Conservation (phyloP, 2,329 filamentous ascomycete genomes). For the Didymella pomorum region DNA sequence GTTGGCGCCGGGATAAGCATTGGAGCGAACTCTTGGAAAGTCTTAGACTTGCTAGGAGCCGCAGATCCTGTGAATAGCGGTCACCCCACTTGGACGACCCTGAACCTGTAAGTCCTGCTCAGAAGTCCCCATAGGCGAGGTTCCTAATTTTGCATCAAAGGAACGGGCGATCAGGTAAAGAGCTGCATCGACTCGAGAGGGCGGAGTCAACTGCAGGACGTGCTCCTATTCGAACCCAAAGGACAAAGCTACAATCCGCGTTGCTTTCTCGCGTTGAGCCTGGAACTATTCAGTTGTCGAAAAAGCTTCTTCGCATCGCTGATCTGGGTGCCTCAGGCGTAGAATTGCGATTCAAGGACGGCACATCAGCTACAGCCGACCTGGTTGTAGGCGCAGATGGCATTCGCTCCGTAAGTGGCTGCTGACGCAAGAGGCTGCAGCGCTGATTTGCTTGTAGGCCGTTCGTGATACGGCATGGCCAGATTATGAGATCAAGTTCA, state of each 20-base stretch:
- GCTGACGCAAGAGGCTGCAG: not conserved
- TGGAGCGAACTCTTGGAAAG: constrained; percentile 49
- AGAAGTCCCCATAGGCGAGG: too few relatives aligned
- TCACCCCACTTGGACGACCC: constrained; percentile 43
- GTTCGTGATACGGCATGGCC: constrained; percentile 55
- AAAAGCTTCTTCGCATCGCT: constrained; percentile 53
- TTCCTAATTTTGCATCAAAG: constrained; percentile 21
- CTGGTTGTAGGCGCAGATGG: constrained; percentile 58
- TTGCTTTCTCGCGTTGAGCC: constrained; percentile 58
- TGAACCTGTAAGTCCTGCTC: constrained; percentile 39
- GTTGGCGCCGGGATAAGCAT: not conserved
- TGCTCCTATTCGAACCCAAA: constrained; percentile 24
- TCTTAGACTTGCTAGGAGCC: constrained; percentile 57
- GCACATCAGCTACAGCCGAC: constrained; percentile 51
- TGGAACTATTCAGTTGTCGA: constrained; percentile 56
- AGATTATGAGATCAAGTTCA: constrained; percentile 57
- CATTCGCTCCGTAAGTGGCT: constrained; percentile 59
- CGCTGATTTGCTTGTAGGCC: constrained; percentile 39
- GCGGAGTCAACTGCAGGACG: not conserved
- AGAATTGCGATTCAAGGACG: constrained; percentile 55
- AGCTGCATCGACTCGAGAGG: constrained; percentile 35
- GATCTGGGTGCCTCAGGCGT: constrained; percentile 48
- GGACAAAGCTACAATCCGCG: constrained; percentile 57
- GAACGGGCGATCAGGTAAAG: constrained; percentile 45
- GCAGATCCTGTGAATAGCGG: constrained; percentile 44